Evolutionary conservation across 176 grass and related monocot genomes (phyloP).

Genomic region (Calamus simplicifolius): DNA sequence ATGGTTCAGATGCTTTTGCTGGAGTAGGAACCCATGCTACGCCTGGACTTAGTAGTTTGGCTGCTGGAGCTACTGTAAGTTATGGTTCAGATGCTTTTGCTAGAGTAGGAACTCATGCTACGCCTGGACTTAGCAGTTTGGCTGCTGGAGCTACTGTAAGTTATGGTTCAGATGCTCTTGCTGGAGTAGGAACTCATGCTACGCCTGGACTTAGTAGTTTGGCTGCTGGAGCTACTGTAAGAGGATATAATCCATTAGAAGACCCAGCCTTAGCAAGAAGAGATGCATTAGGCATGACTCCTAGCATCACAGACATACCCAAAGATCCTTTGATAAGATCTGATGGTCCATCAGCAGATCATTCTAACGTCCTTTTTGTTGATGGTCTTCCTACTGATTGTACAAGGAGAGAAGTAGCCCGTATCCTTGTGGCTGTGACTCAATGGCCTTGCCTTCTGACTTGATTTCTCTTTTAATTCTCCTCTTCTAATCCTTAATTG

Average conservation of each 20-base stretch:
- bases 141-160: no score
- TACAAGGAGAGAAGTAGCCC: conserved; percentile 74
- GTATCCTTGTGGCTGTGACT: conserved; percentile 46
- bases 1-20: no score
- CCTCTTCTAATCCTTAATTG: conserved; percentile 32
- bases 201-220: conserved; percentile 21
- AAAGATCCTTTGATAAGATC: conserved; percentile 7
- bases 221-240: conserved; percentile 20
- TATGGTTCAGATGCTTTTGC: conserved; percentile 26
- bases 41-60: no score
- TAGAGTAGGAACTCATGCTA: conserved; percentile 18
- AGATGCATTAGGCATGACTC: conserved; percentile 34
- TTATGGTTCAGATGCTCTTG: conserved; percentile 37
- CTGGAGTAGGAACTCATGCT: conserved; percentile 16
- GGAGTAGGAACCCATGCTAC: no score
- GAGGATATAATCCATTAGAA: conserved; percentile 36
- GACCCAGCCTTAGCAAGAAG: conserved; percentile 28
- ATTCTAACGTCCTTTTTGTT: conserved; percentile 84
- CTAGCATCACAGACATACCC: conserved; percentile 19
- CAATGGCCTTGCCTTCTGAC: not conserved
- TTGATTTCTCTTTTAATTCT: conserved; percentile 1
- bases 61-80: no score
- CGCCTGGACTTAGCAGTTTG: no score
- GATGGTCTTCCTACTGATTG: conserved; percentile 79
- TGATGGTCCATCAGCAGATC: conserved; percentile 32